phyloP scores from a whole-genome alignment of 2,329 filamentous ascomycete genomes.

The Colletotrichum australisinense region DNA sequence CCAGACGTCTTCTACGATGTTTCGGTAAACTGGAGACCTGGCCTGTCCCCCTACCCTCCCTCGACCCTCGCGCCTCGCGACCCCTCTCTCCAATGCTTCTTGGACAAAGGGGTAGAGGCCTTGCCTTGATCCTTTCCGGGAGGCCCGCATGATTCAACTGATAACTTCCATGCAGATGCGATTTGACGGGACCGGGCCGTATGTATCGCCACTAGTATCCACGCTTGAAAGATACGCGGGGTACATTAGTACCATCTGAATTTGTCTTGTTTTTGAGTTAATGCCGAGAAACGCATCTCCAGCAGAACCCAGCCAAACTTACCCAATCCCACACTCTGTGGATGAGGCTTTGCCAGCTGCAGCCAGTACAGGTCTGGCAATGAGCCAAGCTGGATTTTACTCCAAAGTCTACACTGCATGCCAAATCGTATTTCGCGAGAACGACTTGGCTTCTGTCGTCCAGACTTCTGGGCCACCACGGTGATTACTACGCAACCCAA shows the following conservation, averaged over 20 bases:
- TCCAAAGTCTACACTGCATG: neutral
- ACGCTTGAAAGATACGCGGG: neutral
- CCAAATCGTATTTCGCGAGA: neutral
- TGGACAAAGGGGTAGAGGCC: neutral
- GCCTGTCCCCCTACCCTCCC: neutral
- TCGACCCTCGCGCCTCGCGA: neutral
- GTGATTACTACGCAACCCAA: neutral
- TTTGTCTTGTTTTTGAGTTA: neutral
- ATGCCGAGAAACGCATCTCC: conserved; percentile 10
- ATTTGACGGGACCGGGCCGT: conserved; percentile 11
- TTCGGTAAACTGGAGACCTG: conserved; percentile 19
- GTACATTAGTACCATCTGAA: conserved; percentile 18
- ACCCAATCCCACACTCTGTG: neutral
- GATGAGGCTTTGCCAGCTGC: neutral
- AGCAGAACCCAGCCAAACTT: neutral
- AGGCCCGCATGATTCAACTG: conserved; percentile 22
- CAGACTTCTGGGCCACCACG: neutral
- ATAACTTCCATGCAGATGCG: conserved; percentile 6
- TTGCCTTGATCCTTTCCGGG: neutral
- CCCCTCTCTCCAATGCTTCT: neutral
- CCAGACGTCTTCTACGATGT: conserved; percentile 9
- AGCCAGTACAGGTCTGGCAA: neutral
- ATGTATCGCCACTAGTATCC: neutral
- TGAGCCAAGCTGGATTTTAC: neutral
- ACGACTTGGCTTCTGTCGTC: neutral